Base-by-base conservation (phyloP, 441 rosid genomes). In the Eugenia klotzschiana region DNA sequence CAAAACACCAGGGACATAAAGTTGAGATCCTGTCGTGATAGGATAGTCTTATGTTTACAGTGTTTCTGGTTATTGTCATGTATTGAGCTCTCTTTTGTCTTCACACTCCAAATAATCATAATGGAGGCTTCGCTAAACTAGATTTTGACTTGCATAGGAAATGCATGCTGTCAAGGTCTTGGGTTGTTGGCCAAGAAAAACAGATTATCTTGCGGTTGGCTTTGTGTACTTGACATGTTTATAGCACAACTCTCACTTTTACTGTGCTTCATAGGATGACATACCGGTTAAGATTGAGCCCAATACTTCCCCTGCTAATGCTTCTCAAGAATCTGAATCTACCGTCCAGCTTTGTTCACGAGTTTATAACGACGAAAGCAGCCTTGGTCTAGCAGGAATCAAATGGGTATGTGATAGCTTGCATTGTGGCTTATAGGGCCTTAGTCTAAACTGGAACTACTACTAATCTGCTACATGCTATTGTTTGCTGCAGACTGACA, bases 351-450 rank as follows among this genome's bases (percentile, higher is more conserved):
- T 89, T 86, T 86, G 90, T 82, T 86, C 92, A 4, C 87, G 85
- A 82, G 87, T 85, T 56, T 86, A 87, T 80, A 89, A 85, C 10
- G 93, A 92, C 41, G 98, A 95, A 87, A 93, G 92, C 88, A 95
- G 98, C 89, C 93, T 94, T 83, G 99, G 97, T 29, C 86, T 95
- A 60, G 92, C 98, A 82, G 95, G 92, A 87, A 93, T 95, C 86
- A 93, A 95, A 88, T 94, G 98, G 98, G 98, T 95, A 91, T 54
- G 81, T 84, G 26, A 82, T 81, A 84, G 56, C 57, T 83, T 23
- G 41, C 26, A 33, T 51, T 12, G 73, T 69, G 20, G 46, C 25
- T 33, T 33, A 69, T 4, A 2, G 46, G 46, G 73, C 41, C 7
- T 3, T 41, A 9, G 46, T 81, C 43, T 29, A 60, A 11, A 25